A percentile compares a stretch with the other conserved stretches of the same genome.
Conservation (phyloP, 495 filamentous ascomycete species). For the Neurospora terricola region DNA sequence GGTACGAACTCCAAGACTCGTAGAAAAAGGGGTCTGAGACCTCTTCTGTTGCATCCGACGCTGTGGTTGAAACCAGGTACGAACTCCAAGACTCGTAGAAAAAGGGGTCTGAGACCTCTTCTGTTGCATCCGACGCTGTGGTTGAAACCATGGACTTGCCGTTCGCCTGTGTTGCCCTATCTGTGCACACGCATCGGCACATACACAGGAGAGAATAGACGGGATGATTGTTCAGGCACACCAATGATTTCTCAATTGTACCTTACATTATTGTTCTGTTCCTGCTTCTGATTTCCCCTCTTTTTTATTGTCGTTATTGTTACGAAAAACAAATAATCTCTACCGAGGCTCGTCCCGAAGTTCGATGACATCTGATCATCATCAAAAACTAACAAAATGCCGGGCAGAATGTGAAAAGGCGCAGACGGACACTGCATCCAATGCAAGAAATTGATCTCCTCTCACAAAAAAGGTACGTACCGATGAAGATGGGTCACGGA, state of each 20-base stretch:
- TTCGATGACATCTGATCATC: neutral
- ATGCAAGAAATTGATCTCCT: neutral
- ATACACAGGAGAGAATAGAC: neutral
- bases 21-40: neutral
- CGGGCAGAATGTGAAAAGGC: neutral
- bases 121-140: neutral
- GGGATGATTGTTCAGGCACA: neutral
- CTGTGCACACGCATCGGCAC: neutral
- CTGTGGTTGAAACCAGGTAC: too few relatives aligned
- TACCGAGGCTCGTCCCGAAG: neutral
- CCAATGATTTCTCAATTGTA: neutral
- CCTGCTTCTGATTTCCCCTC: neutral
- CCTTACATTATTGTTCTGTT: neutral
- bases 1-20: too few relatives aligned
- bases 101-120: neutral
- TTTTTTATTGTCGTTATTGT: neutral
- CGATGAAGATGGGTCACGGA: neutral
- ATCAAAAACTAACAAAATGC: neutral
- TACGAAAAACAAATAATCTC: neutral
- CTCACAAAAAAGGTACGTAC: neutral
- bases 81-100: too few relatives aligned
- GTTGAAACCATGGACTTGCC: neutral
- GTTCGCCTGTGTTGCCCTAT: neutral
- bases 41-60: neutral
- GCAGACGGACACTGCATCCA: neutral